A percentile compares a stretch with the other conserved stretches of the same genome.
These are phyloP conservation scores for Ceratobasidium sp. DNA, from an alignment of 1,284 basidiomycete species.

Conservation along the genomic window DNA sequence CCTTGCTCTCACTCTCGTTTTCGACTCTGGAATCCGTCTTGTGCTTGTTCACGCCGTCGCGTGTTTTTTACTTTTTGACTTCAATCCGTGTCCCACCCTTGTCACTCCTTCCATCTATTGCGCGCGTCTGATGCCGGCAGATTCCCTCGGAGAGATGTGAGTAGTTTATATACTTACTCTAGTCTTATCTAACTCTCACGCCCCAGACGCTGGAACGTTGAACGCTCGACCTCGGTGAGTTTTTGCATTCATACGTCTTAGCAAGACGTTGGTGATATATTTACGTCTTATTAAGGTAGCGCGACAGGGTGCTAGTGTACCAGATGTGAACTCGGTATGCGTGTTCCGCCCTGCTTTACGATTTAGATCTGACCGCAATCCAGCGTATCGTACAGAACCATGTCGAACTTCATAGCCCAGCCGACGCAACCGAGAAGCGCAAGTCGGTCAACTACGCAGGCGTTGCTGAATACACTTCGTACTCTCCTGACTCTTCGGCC, in stretches of 20 bases:
- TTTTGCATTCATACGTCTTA: slow-evolving; percentile 49
- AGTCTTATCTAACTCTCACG: too few relatives aligned
- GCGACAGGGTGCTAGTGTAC: slow-evolving; percentile 84
- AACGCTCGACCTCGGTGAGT: slow-evolving; percentile 79
- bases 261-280: slow-evolving; percentile 47
- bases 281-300: slow-evolving; percentile 69
- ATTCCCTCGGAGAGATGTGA: too few relatives aligned
- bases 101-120: too few relatives aligned
- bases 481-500: slow-evolving; percentile 32
- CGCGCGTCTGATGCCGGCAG: too few relatives aligned
- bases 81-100: too few relatives aligned
- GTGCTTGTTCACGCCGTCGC: too few relatives aligned
- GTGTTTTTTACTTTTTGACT: too few relatives aligned
- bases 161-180: too few relatives aligned
- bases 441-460: slow-evolving; percentile 87
- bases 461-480: slow-evolving; percentile 37
- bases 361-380: slow-evolving; percentile 21
- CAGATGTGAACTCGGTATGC: slow-evolving; percentile 83
- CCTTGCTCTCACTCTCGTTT: too few relatives aligned
- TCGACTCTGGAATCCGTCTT: too few relatives aligned
- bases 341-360: background rate
- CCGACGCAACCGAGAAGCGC: slow-evolving; percentile 65
- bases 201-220: too few relatives aligned
- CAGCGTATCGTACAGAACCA: slow-evolving; percentile 92
- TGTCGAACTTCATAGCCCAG: slow-evolving; percentile 69